Evolutionary conservation across 2,329 filamentous ascomycete genomes (phyloP).

Genomic region (Dactylellina parvicollis): DNA sequence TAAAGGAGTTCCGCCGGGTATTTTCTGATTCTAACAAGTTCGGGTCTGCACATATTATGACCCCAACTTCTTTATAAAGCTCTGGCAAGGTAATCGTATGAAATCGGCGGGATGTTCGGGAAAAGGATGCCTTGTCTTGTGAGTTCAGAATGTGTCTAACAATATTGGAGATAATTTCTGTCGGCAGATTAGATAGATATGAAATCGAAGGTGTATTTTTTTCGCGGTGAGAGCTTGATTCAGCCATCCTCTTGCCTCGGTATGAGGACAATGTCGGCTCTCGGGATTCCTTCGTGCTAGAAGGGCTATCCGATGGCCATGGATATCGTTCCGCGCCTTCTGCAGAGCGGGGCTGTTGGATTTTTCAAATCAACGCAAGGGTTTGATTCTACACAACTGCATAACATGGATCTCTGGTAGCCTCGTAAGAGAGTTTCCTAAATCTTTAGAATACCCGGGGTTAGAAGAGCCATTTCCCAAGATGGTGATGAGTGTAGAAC

Average conservation of each 20-base stretch:
- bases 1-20: conserved; percentile 2
- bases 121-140: conserved; percentile 1
- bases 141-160: neutral
- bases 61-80: conserved; percentile 8
- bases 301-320: neutral
- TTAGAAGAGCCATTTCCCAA: no score
- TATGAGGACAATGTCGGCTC: neutral
- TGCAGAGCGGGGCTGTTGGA: conserved; percentile 19
- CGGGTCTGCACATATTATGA: conserved; percentile 7
- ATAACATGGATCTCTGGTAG: no score
- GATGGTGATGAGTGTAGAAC: no score
- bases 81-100: neutral
- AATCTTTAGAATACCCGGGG: no score
- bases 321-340: no score
- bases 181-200: neutral
- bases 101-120: neutral
- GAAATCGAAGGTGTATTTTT: neutral
- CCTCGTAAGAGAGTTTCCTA: no score
- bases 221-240: no score
- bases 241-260: neutral
- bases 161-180: conserved; percentile 7
- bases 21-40: conserved; percentile 9
- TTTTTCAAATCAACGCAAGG: conserved; percentile 9
- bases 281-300: no score
- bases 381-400: no score